Evolutionary conservation across 148 eudicot species (phyloP).

Genomic region (Bassia scoparia): DNA sequence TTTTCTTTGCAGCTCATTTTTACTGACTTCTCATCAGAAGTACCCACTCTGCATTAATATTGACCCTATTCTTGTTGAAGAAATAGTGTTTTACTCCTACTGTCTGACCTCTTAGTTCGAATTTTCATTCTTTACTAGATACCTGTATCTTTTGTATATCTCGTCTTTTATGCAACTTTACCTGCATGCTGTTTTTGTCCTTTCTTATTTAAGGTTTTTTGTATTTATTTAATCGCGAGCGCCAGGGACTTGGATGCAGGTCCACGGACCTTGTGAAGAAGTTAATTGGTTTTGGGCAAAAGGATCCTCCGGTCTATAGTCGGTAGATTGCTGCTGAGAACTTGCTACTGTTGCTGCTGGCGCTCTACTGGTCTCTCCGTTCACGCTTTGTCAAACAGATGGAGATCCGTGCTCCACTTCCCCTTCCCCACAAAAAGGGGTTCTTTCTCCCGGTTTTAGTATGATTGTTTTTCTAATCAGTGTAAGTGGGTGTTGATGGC

Average conservation of each 20-base stretch:
- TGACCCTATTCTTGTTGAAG: too few relatives aligned
- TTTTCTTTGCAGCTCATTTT: too few relatives aligned
- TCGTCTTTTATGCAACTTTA: background rate
- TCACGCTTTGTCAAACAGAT: conserved; percentile 71
- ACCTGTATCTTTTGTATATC: background rate
- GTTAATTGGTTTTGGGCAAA: conserved; percentile 71
- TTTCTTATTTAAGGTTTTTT: background rate
- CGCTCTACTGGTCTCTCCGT: conserved; percentile 71
- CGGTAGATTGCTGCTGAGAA: conserved; percentile 78
- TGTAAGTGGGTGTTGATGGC: too few relatives aligned
- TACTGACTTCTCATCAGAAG: too few relatives aligned
- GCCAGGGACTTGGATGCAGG: conserved; percentile 99
- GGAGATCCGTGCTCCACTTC: conserved; percentile 81
- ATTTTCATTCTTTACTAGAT: background rate
- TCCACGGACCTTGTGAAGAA: conserved; percentile 78
- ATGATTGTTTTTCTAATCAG: too few relatives aligned
- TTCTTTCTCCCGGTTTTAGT: too few relatives aligned
- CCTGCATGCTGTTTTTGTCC: background rate
- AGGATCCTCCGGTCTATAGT: conserved; percentile 72
- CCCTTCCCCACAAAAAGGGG: too few relatives aligned
- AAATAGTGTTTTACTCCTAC: too few relatives aligned
- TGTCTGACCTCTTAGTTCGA: background rate
- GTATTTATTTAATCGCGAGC: conserved; percentile 46
- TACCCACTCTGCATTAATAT: too few relatives aligned
- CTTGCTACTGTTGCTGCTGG: conserved; percentile 93